phyloP scores from a whole-genome alignment of 2,329 filamentous ascomycete species.

The Beauveria sp. region DNA sequence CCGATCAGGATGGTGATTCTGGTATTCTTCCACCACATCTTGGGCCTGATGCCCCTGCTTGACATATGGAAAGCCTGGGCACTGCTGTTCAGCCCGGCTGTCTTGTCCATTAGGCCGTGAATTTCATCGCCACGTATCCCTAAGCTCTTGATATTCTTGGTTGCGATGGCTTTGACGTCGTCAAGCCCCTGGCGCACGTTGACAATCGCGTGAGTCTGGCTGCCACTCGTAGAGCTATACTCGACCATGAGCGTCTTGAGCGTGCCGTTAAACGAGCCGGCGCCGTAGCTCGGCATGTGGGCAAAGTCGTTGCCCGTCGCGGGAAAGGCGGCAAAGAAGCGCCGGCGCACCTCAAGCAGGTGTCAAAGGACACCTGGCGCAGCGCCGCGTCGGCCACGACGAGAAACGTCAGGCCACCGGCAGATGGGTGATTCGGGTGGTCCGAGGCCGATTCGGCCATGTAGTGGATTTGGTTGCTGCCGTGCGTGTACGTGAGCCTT shows the following conservation, averaged over 20 bases:
- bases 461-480: constrained; percentile 90
- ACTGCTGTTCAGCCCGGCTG: constrained; percentile 79
- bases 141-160: constrained; percentile 84
- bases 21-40: constrained; percentile 99
- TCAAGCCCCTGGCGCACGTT: constrained; percentile 88
- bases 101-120: constrained; percentile 92
- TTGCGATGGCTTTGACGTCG: constrained; percentile 88
- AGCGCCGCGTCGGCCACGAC: constrained; percentile 77
- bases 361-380: constrained; percentile 83
- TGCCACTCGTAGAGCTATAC: constrained; percentile 69
- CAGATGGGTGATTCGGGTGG: constrained; percentile 49
- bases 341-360: constrained; percentile 81
- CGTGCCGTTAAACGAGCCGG: constrained; percentile 75
- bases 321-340: constrained; percentile 68
- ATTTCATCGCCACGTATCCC: constrained; percentile 88
- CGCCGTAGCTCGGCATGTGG: constrained; percentile 79
- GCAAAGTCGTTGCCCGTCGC: constrained; percentile 58
- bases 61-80: constrained; percentile 85
- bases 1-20: constrained; percentile 79
- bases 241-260: constrained; percentile 73
- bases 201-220: constrained; percentile 71
- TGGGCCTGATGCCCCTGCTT: constrained; percentile 74
- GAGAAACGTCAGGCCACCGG: constrained; percentile 83
- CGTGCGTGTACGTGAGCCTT: constrained; percentile 92
- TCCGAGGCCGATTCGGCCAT: constrained; percentile 74